Percentiles rank a stretch among this genome's conserved stretches.
These are phyloP conservation scores for Vaccinium macrocarpon DNA, from an alignment of 148 eudicot species.

Conservation along the genomic window DNA sequence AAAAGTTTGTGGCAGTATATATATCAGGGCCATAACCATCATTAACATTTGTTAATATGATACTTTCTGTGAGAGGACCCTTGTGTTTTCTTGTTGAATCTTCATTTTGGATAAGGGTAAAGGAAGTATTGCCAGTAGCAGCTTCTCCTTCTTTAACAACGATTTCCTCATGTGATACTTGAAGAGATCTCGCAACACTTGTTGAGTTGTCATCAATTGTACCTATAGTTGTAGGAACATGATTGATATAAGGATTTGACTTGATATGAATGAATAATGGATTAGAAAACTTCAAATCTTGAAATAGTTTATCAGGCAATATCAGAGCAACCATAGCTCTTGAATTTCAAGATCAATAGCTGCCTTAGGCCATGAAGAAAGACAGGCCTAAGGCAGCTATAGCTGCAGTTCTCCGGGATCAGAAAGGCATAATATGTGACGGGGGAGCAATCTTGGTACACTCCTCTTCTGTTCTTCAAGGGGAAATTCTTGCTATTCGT, in stretches of 20 bases:
- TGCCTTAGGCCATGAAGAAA: too few relatives aligned
- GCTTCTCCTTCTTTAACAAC: slow-evolving; percentile 9
- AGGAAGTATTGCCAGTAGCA: slow-evolving; percentile 18
- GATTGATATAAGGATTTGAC: slow-evolving; percentile 15
- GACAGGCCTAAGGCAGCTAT: too few relatives aligned
- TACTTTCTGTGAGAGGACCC: slow-evolving; percentile 51
- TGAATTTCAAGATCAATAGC: not conserved
- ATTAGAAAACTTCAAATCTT: not conserved
- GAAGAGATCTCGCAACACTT: slow-evolving; percentile 8
- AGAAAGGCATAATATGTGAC: too few relatives aligned
- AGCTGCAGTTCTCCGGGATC: too few relatives aligned
- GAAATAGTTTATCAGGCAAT: not conserved
- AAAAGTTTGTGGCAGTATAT: slow-evolving; percentile 18
- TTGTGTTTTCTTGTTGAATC: slow-evolving; percentile 22
- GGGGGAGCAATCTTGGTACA: too few relatives aligned
- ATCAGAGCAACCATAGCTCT: not conserved
- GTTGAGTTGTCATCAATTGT: slow-evolving; percentile 19
- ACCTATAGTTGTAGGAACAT: slow-evolving; percentile 22
- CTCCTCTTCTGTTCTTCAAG: too few relatives aligned
- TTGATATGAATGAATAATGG: not conserved
- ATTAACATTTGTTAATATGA: slow-evolving; percentile 36
- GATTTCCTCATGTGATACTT: slow-evolving; percentile 23
- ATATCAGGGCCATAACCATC: slow-evolving; percentile 31
- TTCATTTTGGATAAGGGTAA: slow-evolving; percentile 21
- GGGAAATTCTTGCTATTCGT: too few relatives aligned